Evolutionary conservation across 495 filamentous ascomycete genomes (phyloP).

Genomic region (Terfezia claveryi): DNA sequence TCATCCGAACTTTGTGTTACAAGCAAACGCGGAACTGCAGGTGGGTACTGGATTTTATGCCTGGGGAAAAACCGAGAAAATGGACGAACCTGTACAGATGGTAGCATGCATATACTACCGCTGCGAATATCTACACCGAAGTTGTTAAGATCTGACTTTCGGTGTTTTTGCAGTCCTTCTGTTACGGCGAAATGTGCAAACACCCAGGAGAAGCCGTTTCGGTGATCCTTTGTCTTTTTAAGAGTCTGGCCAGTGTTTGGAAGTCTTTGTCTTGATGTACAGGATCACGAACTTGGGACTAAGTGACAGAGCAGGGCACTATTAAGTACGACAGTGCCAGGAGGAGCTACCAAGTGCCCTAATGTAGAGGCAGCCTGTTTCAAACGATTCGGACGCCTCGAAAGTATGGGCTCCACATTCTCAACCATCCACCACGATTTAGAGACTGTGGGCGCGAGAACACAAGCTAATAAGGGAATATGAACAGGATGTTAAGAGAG

Average conservation of each 20-base stretch:
- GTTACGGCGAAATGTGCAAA: background rate
- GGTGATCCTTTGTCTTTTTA: background rate
- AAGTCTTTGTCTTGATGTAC: background rate
- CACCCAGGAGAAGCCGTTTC: background rate
- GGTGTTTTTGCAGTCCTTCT: too few relatives aligned
- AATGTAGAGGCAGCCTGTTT: background rate
- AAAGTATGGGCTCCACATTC: background rate
- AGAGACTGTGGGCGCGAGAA: too few relatives aligned
- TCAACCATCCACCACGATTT: background rate
- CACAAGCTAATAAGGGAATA: too few relatives aligned
- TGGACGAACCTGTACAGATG: too few relatives aligned
- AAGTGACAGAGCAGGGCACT: background rate
- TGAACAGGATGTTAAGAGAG: too few relatives aligned
- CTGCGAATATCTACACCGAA: too few relatives aligned
- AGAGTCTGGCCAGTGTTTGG: background rate
- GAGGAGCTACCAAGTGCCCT: background rate
- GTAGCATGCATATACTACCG: too few relatives aligned
- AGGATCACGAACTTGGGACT: background rate
- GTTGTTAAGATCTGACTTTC: too few relatives aligned
- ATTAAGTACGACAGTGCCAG: background rate
- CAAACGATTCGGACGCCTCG: background rate
- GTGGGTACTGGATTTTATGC: background rate
- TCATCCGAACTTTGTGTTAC: background rate
- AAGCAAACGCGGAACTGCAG: background rate
- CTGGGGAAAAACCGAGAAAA: background rate